A percentile compares a stretch with the other conserved stretches of the same genome.
These are phyloP conservation scores for Puccinia horiana DNA, from an alignment of 1,284 basidiomycete genomes.

Conservation along the genomic window DNA sequence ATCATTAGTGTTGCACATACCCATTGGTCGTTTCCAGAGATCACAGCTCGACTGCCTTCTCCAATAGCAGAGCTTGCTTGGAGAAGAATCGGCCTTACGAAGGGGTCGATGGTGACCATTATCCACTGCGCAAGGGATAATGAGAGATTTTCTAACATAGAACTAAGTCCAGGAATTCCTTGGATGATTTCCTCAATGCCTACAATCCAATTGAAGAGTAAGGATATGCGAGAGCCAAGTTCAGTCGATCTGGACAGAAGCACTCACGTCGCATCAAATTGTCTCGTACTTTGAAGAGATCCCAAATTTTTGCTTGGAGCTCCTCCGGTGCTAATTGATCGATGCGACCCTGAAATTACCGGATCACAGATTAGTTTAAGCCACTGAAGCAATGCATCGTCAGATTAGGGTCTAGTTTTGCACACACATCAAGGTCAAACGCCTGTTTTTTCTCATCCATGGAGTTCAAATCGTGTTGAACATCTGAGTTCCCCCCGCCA, in stretches of 20 bases:
- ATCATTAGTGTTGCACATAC: not conserved
- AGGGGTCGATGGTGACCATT: slow-evolving; percentile 46
- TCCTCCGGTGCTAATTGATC: slow-evolving; percentile 86
- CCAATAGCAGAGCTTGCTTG: slow-evolving; percentile 47
- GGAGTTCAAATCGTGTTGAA: slow-evolving; percentile 54
- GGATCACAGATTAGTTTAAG: slow-evolving; percentile 53
- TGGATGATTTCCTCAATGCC: slow-evolving; percentile 46
- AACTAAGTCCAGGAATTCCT: slow-evolving; percentile 37
- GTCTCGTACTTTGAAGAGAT: slow-evolving; percentile 82
- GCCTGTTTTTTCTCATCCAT: slow-evolving; percentile 64
- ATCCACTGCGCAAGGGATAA: slow-evolving; percentile 43
- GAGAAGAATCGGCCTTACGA: slow-evolving; percentile 37
- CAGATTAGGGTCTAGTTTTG: slow-evolving; percentile 58
- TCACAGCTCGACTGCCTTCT: slow-evolving; percentile 41
- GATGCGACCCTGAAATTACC: slow-evolving; percentile 56
- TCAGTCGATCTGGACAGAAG: not conserved
- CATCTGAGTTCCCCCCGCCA: slow-evolving; percentile 50
- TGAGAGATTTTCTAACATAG: slow-evolving; percentile 35
- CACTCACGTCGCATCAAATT: slow-evolving; percentile 59
- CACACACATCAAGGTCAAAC: slow-evolving; percentile 65
- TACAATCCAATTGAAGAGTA: not conserved
- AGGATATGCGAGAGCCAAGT: not conserved
- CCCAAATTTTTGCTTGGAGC: slow-evolving; percentile 78
- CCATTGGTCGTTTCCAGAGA: slow-evolving; percentile 46
- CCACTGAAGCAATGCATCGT: slow-evolving; percentile 71